These are phyloP conservation scores for Periconia macrospinosa DNA, from an alignment of 2,329 filamentous ascomycete genomes.

Conservation along the genomic window DNA sequence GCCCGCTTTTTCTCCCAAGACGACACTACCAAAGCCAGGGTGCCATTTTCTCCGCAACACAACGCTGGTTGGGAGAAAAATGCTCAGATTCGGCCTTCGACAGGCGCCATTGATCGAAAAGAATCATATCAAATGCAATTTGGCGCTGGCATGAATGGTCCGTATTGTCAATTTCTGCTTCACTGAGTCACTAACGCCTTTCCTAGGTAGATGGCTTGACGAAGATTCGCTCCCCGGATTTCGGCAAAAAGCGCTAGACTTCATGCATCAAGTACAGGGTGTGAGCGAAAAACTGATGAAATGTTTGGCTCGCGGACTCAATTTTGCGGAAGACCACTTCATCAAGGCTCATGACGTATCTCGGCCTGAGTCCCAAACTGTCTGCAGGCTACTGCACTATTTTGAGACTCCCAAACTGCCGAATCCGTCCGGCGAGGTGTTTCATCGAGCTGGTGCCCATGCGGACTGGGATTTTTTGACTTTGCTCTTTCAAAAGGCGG, in stretches of 20 bases:
- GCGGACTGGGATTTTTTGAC: constrained; percentile 67
- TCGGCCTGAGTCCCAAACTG: constrained; percentile 56
- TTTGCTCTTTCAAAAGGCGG: constrained; percentile 63
- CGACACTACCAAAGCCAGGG: constrained; percentile 54
- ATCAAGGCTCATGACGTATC: constrained; percentile 56
- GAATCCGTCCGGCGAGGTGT: constrained; percentile 43
- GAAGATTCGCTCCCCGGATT: constrained; percentile 56
- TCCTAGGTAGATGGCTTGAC: constrained; percentile 50
- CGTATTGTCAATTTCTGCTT: constrained; percentile 9
- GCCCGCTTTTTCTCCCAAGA: constrained; percentile 59
- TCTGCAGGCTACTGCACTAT: constrained; percentile 61
- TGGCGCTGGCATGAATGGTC: constrained; percentile 55
- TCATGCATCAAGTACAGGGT: constrained; percentile 58
- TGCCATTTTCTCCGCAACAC: constrained; percentile 55
- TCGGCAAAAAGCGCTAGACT: constrained; percentile 46
- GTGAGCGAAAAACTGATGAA: constrained; percentile 61
- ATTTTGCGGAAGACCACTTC: constrained; percentile 61
- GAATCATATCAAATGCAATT: constrained; percentile 67
- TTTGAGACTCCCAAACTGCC: constrained; percentile 42
- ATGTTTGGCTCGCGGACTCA: constrained; percentile 61
- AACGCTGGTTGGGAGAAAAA: constrained; percentile 66
- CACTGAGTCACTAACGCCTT: not conserved
- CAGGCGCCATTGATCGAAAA: constrained; percentile 61
- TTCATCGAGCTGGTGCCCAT: constrained; percentile 64
- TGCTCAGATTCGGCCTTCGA: constrained; percentile 61